phyloP scores from a whole-genome alignment of 1,139 yeast species.

The Yamadazyma aaseri region DNA sequence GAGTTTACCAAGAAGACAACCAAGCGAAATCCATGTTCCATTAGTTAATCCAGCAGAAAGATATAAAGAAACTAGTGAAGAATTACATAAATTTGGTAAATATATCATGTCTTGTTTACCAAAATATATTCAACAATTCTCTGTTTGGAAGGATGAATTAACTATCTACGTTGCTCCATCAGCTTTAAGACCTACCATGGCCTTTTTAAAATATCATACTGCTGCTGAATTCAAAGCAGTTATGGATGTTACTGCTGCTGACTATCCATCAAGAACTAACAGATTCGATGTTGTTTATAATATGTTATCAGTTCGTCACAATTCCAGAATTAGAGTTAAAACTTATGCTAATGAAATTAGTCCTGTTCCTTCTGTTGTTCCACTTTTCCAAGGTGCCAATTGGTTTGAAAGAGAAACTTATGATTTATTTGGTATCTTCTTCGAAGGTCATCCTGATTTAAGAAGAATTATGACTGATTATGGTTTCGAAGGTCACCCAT shows the following conservation, averaged over 20 bases:
- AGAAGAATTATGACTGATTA: constrained; percentile 91
- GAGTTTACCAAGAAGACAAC: constrained; percentile 40
- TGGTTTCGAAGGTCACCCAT: constrained; percentile 91
- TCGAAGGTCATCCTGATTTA: constrained; percentile 86
- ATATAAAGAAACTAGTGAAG: constrained; percentile 66
- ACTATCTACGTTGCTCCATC: constrained; percentile 74
- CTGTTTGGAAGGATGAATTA: constrained; percentile 91
- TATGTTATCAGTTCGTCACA: constrained; percentile 75
- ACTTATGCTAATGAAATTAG: constrained; percentile 84
- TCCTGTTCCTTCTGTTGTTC: constrained; percentile 76
- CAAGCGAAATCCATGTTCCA: constrained; percentile 47
- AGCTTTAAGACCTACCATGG: constrained; percentile 67
- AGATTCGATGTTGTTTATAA: constrained; percentile 88
- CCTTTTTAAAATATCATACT: constrained; percentile 75
- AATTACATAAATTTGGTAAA: constrained; percentile 79
- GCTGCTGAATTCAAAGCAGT: constrained; percentile 77
- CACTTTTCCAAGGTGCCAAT: constrained; percentile 75
- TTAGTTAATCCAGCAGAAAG: constrained; percentile 78
- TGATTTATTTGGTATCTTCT: constrained; percentile 82
- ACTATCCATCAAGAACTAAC: constrained; percentile 79
- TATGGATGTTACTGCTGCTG: constrained; percentile 84
- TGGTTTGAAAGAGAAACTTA: constrained; percentile 92
- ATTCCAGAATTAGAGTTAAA: constrained; percentile 85
- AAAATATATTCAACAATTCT: constrained; percentile 76
- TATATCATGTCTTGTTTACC: constrained; percentile 80